These are phyloP conservation scores for Russula ochroleuca DNA, from an alignment of 768 basidiomycete species.

Conservation along the genomic window DNA sequence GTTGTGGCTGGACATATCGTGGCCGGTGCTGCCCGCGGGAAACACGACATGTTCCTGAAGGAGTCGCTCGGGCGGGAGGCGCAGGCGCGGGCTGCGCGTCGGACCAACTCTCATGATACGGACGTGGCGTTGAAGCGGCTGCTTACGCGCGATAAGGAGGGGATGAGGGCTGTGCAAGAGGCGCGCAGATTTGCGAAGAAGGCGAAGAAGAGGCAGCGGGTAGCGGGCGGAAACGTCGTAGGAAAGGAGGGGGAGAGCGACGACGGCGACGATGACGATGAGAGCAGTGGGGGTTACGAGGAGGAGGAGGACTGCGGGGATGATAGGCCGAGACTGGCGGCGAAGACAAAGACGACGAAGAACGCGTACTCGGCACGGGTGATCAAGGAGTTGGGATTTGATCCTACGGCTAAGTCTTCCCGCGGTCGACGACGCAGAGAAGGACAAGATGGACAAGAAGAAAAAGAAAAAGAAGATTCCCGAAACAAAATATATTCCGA, in stretches of 20 bases:
- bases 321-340: background rate
- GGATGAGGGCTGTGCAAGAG: slow-evolving; percentile 58
- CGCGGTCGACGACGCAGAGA: slow-evolving; percentile 40
- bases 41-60: slow-evolving; percentile 46
- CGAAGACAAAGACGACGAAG: slow-evolving; percentile 31
- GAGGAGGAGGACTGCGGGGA: background rate
- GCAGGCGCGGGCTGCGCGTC: slow-evolving; percentile 70
- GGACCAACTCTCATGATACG: slow-evolving; percentile 50
- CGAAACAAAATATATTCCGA: slow-evolving; percentile 49
- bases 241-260: slow-evolving; percentile 29
- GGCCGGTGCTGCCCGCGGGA: slow-evolving; percentile 45
- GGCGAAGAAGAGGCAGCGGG: slow-evolving; percentile 29
- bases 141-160: slow-evolving; percentile 60
- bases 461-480: slow-evolving; percentile 36
- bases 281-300: background rate
- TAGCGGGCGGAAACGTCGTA: slow-evolving; percentile 22
- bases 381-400: slow-evolving; percentile 73
- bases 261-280: slow-evolving; percentile 8
- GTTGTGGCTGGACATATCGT: slow-evolving; percentile 78
- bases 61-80: slow-evolving; percentile 79
- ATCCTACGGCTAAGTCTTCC: slow-evolving; percentile 61
- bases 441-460: background rate
- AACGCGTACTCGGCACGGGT: slow-evolving; percentile 59
- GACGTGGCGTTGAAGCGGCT: slow-evolving; percentile 60
- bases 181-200: slow-evolving; percentile 48